Conservation (phyloP, 2,329 filamentous ascomycete species). For the Aotearoamyces nothofagi region DNA sequence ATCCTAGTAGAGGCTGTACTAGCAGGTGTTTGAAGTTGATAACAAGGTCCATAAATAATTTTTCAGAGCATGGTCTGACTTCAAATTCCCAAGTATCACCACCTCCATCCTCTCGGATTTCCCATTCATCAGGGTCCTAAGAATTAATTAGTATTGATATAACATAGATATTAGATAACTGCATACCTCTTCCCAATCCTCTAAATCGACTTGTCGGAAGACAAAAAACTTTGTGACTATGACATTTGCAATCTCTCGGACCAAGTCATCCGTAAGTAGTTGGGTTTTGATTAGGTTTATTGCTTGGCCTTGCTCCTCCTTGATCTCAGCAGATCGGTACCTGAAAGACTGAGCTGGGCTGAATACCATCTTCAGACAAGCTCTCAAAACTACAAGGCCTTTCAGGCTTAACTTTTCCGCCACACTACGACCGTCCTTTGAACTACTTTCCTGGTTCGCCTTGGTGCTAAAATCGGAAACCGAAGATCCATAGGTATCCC, state of each 20-base stretch:
- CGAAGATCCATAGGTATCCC: conserved; percentile 47
- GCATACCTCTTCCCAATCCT: conserved; percentile 64
- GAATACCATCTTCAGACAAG: conserved; percentile 75
- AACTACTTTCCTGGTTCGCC: conserved; percentile 29
- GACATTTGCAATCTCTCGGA: conserved; percentile 67
- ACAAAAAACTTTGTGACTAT: conserved; percentile 82
- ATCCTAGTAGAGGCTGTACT: conserved; percentile 61
- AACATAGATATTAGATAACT: background rate
- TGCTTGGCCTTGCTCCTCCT: conserved; percentile 60
- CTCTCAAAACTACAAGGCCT: conserved; percentile 66
- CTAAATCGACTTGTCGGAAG: conserved; percentile 70
- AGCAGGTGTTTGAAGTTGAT: conserved; percentile 78
- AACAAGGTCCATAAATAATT: conserved; percentile 81
- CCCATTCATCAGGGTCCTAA: conserved; percentile 85
- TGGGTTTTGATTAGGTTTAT: conserved; percentile 54
- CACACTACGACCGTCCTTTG: conserved; percentile 40
- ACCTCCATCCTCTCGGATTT: conserved; percentile 72
- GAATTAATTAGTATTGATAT: background rate
- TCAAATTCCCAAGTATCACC: conserved; percentile 85
- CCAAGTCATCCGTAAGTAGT: conserved; percentile 61
- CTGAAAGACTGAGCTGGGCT: conserved; percentile 70
- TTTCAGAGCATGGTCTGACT: conserved; percentile 83
- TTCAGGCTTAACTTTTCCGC: conserved; percentile 71
- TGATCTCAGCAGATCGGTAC: conserved; percentile 59
- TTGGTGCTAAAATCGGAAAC: conserved; percentile 26